Evolutionary conservation across 169 alveolate species (phyloP).

Genomic region (Besnoitia besnoiti): DNA sequence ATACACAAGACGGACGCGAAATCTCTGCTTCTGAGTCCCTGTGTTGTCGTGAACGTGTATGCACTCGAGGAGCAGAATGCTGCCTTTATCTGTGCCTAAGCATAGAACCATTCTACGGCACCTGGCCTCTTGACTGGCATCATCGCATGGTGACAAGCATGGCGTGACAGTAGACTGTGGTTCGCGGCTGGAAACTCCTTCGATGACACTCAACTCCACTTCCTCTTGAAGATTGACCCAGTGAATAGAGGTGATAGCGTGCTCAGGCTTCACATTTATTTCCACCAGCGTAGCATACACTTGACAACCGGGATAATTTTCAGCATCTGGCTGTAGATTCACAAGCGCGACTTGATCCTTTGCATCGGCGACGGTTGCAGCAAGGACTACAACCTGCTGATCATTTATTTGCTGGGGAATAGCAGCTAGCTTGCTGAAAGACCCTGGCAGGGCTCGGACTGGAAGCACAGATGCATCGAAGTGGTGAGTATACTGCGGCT

Average conservation of each 20-base stretch:
- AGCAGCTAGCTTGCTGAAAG: slow-evolving; percentile 28
- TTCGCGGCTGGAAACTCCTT: not conserved
- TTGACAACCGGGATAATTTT: slow-evolving; percentile 50
- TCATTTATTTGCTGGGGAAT: slow-evolving; percentile 40
- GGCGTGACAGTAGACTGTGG: not conserved
- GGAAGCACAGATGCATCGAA: slow-evolving; percentile 26
- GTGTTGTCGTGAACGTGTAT: slow-evolving; percentile 5
- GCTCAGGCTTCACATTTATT: slow-evolving; percentile 36
- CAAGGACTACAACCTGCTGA: not conserved
- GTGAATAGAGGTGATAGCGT: slow-evolving; percentile 27
- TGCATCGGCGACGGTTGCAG: not conserved
- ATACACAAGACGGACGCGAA: slow-evolving; percentile 46
- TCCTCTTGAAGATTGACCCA: slow-evolving; percentile 18
- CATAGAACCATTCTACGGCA: slow-evolving; percentile 21
- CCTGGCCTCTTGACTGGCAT: not conserved
- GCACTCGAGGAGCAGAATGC: slow-evolving; percentile 40
- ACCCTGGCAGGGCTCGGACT: slow-evolving; percentile 28
- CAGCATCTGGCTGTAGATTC: slow-evolving; percentile 19
- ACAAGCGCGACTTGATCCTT: slow-evolving; percentile 29
- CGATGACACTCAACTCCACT: not conserved
- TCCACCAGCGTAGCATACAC: slow-evolving; percentile 56
- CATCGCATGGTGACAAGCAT: slow-evolving; percentile 11
- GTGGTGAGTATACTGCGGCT: slow-evolving; percentile 41
- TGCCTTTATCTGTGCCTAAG: slow-evolving; percentile 17
- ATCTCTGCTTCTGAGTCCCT: slow-evolving; percentile 35